Evolutionary conservation across 805 yeast species (phyloP), one percentile per base, ranked within the genome.

Genomic region (Yamadazyma phyllophila): DNA sequence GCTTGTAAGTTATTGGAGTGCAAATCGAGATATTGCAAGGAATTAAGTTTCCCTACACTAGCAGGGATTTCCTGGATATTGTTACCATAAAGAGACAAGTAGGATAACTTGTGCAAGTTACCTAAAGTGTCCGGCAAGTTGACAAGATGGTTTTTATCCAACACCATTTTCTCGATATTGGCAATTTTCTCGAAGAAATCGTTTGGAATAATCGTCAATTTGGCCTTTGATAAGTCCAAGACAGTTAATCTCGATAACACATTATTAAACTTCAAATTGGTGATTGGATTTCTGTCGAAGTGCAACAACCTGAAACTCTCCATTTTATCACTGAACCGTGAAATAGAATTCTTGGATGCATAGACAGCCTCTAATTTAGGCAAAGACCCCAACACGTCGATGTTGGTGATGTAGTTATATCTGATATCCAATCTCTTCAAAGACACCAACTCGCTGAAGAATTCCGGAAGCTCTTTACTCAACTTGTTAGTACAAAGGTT

Each of bases 101-200:
- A 80, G 1, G 80, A 76, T 56, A 94, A 69, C 47, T 74, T 79
- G 24, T 69, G 65, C 54, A 92, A 73, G 2, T 65, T 59, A 1
- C 83, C 80, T 20, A 94, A 75, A 41, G 82, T 84, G 0, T 76
- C 71, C 0, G 98, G 97, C 15, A 94, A 65, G 12, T 80, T 74
- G 7, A 86, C 86, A 53, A 94, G 71, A 58, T 87, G 94, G 59
- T 94, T 94, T 55, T 83, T 81, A 63, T 89, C 94, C 50, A 94
- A 65, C 26, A 81, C 81, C 51, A 94, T 66, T 48, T 80, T 85
- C 54, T 87, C 95, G 43, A 90, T 68, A 48, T 80, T 77, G 0
- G 86, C 79, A 35, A 90, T 71, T 51, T 74, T 76, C 7, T 73
- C 62, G 36, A 90, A 73, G 47, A 90, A 79, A 13, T 77, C 78